Evolutionary conservation across 345 rosid species (phyloP), one percentile per base, ranked within the genome.

Genomic region (Hypericum perforatum): DNA sequence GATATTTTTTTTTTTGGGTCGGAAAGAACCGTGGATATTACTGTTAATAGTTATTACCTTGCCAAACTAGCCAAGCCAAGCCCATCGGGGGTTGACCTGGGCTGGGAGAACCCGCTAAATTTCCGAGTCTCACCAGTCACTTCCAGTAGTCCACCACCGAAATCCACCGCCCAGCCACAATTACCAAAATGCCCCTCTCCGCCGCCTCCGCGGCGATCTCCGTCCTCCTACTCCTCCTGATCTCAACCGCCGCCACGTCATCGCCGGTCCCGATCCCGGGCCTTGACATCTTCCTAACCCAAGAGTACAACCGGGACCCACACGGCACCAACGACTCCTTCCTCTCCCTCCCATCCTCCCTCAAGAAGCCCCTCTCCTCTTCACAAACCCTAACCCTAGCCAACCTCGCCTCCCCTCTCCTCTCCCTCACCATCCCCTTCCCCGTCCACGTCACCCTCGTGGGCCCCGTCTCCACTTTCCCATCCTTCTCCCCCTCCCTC

Each of bases 301-400:
- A 57, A 1, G 67, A 58, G 49, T 68, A 56, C 42, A 48, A 68
- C 37, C 16, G 62, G 41, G 95, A 92, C 67, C 91, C 85, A 7
- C 76, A 70, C 41, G 75, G 89, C 39, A 46, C 72, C 14, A 92
- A 88, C 60, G 95, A 88, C 63, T 15, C 67, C 15, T 68, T 62
- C 59, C 5, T 13, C 11, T 52, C 52, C 36, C 60, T 68, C 32
- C 60, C 72, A 22, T 52, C 57, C 12, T 47, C 72, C 45, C 56
- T 68, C 40, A 62, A 58, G 48, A 67, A 53, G 9, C 39, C 63
- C 3, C 72, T 62, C 52, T 62, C 72, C 7, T 11, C 10, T 16
- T 10, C 59, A 22, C 32, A 22, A 22, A 22, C 32, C 32, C 32
- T 22, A 22, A 22, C 32, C 32, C 32, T 22, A 22, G 4, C 32